Evolutionary conservation across 768 basidiomycete genomes (phyloP).

Genomic region (Tricholoma sp.): DNA sequence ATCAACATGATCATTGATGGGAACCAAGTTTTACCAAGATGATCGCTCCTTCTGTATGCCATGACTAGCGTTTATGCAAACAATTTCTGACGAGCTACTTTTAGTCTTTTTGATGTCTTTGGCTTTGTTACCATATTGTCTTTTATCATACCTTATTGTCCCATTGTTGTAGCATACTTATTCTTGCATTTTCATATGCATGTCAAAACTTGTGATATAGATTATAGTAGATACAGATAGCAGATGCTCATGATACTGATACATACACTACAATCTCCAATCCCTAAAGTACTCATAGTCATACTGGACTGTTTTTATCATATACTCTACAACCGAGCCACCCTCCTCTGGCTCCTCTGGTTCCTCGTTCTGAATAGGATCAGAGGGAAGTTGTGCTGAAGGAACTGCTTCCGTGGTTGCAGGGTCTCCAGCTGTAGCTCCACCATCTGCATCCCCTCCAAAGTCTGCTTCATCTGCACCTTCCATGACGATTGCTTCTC

Average conservation of each 20-base stretch:
- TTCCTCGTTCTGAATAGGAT: conserved; percentile 26
- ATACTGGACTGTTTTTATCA: conserved; percentile 60
- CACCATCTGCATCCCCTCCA: conserved; percentile 34
- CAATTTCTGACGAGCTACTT: neutral
- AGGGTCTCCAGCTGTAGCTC: conserved; percentile 11
- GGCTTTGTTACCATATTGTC: neutral
- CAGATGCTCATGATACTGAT: neutral
- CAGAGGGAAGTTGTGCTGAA: conserved; percentile 7
- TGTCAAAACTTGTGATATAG: conserved; percentile 1
- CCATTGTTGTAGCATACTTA: too few species aligned
- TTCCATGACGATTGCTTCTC: conserved; percentile 65
- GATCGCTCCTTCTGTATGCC: neutral
- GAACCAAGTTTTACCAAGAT: conserved; percentile 4
- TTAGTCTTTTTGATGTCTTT: neutral
- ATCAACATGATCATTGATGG: conserved; percentile 9
- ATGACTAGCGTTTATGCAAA: neutral
- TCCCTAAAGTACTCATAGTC: conserved; percentile 71
- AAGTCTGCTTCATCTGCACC: conserved; percentile 84
- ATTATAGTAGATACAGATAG: neutral
- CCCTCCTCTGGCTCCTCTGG: conserved; percentile 51
- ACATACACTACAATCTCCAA: conserved; percentile 47
- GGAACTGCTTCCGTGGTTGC: conserved; percentile 10
- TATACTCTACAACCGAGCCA: conserved; percentile 79
- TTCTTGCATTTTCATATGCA: neutral
- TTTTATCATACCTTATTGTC: neutral